Percentiles rank a stretch among this genome's conserved stretches.
Evolutionary conservation across 208 protist species (phyloP).

Genomic region (Leishmania braziliensis): DNA sequence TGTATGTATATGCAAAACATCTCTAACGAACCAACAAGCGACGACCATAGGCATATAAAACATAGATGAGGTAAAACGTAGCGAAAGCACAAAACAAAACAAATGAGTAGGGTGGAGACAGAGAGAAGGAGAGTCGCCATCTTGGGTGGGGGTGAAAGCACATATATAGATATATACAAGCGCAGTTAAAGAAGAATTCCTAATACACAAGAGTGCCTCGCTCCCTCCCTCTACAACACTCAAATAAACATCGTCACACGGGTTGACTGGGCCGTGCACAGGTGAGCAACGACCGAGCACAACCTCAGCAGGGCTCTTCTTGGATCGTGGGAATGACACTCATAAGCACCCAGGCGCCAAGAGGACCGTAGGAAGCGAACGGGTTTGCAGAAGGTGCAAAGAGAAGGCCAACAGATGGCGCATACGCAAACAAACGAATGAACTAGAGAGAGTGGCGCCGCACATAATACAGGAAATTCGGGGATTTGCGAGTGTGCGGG

Average conservation of each 20-base stretch:
- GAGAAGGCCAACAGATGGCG: background rate
- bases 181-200: background rate
- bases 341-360: background rate
- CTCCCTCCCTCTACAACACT: background rate
- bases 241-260: background rate
- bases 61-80: background rate
- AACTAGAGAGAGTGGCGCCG: background rate
- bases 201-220: background rate
- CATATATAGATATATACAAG: background rate
- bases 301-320: background rate
- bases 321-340: background rate
- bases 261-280: background rate
- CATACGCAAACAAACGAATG: background rate
- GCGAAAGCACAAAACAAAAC: background rate
- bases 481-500: background rate
- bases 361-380: background rate
- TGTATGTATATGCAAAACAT: too few relatives aligned
- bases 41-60: background rate
- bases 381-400: background rate
- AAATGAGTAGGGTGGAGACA: background rate
- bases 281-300: background rate
- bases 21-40: background rate
- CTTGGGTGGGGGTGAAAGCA: background rate
- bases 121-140: background rate
- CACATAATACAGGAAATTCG: background rate